Conservation (phyloP, 2,329 filamentous ascomycete genomes). For the Diplodia scrobiculata region DNA sequence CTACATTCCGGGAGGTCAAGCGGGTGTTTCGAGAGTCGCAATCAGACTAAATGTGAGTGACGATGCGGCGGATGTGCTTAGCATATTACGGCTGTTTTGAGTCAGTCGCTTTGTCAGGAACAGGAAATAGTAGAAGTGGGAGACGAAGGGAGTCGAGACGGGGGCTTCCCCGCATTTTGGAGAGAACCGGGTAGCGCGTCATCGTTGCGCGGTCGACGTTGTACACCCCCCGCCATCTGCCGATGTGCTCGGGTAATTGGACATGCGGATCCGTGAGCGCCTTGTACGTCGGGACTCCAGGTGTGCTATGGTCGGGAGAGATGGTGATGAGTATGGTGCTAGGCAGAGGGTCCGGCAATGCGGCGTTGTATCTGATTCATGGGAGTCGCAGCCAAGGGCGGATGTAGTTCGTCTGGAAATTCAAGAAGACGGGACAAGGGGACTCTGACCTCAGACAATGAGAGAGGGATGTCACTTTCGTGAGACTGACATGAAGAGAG, state of each 20-base stretch:
- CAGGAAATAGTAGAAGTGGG: background rate
- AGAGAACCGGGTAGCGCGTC: background rate
- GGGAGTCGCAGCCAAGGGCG: background rate
- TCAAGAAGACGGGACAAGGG: too few relatives aligned
- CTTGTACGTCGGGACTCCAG: background rate
- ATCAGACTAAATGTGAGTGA: conserved; percentile 13
- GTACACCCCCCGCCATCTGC: background rate
- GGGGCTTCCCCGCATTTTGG: conserved; percentile 7
- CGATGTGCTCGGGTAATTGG: conserved; percentile 4
- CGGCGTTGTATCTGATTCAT: too few relatives aligned
- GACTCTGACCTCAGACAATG: too few relatives aligned
- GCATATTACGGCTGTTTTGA: conserved; percentile 6
- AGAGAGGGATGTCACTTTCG: too few relatives aligned
- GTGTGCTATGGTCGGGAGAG: too few relatives aligned
- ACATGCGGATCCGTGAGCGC: background rate
- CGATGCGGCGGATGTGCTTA: background rate
- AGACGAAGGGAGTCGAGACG: background rate
- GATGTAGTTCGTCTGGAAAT: background rate
- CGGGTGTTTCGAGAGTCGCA: conserved; percentile 2
- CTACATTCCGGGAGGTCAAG: conserved; percentile 10
- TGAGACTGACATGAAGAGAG: too few relatives aligned
- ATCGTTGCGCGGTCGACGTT: background rate
- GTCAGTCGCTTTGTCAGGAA: conserved; percentile 7
- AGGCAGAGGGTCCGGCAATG: too few relatives aligned
- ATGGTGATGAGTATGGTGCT: too few relatives aligned